phyloP scores from a whole-genome alignment of 192 early-diverging fungal genomes.

The Coemansia sp. region DNA sequence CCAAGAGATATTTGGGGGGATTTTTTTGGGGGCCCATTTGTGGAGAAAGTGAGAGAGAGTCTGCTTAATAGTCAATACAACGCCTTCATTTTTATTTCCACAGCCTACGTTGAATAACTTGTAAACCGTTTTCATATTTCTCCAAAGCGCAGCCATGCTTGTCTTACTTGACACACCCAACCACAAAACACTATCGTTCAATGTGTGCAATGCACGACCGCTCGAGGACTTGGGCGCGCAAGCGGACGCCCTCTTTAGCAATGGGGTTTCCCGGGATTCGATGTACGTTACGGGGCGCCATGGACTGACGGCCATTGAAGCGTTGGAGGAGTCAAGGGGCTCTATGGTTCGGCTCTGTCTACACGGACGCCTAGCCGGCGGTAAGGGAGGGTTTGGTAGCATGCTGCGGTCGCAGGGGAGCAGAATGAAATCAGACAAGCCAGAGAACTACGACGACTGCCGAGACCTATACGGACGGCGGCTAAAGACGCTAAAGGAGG shows the following conservation, averaged over 20 bases:
- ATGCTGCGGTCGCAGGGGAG: slow-evolving; percentile 92
- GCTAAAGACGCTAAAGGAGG: slow-evolving; percentile 86
- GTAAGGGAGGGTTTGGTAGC: slow-evolving; percentile 97
- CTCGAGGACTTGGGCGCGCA: slow-evolving; percentile 27
- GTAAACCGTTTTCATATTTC: background rate
- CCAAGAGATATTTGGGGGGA: too few relatives aligned
- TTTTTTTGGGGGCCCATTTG: too few relatives aligned
- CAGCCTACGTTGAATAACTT: too few relatives aligned
- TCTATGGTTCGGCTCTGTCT: slow-evolving; percentile 26
- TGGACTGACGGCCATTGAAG: slow-evolving; percentile 22
- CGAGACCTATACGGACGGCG: slow-evolving; percentile 89
- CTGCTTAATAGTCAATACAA: too few relatives aligned
- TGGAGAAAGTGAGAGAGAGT: too few relatives aligned
- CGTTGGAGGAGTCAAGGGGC: background rate
- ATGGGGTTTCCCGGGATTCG: background rate
- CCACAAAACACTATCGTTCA: slow-evolving; percentile 15
- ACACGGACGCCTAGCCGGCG: slow-evolving; percentile 60
- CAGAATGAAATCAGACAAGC: slow-evolving; percentile 82
- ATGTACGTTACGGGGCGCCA: slow-evolving; percentile 32
- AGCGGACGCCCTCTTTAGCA: slow-evolving; percentile 7
- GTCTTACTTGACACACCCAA: slow-evolving; percentile 29
- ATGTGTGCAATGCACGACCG: slow-evolving; percentile 26
- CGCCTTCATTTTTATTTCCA: too few relatives aligned
- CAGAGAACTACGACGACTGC: slow-evolving; percentile 90
- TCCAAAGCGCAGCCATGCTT: slow-evolving; percentile 18